Evolutionary conservation across 2,329 filamentous ascomycete genomes (phyloP).

Genomic region (Hymenoscyphus occultus): DNA sequence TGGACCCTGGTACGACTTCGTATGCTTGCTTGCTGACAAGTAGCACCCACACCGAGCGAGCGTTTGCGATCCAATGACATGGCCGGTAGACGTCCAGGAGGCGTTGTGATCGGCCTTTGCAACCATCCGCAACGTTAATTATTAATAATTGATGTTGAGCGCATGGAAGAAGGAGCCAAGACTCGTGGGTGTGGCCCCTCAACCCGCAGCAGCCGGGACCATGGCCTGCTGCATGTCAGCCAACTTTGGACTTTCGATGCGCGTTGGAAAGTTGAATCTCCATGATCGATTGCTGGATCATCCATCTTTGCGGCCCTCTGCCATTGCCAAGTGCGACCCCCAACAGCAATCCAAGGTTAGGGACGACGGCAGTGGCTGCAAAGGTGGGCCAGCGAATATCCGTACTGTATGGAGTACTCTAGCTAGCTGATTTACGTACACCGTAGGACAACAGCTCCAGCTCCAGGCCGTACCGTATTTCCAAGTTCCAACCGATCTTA

Average conservation of each 20-base stretch:
- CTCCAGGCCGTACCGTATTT: constrained; percentile 6
- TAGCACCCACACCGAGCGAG: background rate
- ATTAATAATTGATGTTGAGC: background rate
- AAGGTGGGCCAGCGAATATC: constrained; percentile 1
- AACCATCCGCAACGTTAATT: constrained; percentile 4
- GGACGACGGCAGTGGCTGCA: constrained; percentile 1
- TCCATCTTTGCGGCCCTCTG: background rate
- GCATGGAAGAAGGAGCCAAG: background rate
- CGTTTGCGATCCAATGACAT: background rate
- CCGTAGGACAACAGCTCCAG: constrained; percentile 3
- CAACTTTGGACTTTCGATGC: constrained; percentile 3
- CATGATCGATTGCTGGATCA: constrained; percentile 2
- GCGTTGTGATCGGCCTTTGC: constrained; percentile 2
- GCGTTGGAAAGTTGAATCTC: background rate
- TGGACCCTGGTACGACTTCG: background rate
- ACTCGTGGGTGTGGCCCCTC: background rate
- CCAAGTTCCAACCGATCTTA: constrained; percentile 9
- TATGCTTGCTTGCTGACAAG: constrained; percentile 4
- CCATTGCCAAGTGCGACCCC: background rate
- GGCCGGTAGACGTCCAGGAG: background rate
- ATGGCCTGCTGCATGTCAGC: background rate
- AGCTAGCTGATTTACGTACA: constrained; percentile 5
- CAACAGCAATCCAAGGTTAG: constrained; percentile 1
- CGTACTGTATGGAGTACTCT: too few relatives aligned
- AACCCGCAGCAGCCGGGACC: constrained; percentile 1